These are phyloP conservation scores for Magnaporthales sp. DNA, from an alignment of 2,329 filamentous ascomycete genomes.

Conservation along the genomic window DNA sequence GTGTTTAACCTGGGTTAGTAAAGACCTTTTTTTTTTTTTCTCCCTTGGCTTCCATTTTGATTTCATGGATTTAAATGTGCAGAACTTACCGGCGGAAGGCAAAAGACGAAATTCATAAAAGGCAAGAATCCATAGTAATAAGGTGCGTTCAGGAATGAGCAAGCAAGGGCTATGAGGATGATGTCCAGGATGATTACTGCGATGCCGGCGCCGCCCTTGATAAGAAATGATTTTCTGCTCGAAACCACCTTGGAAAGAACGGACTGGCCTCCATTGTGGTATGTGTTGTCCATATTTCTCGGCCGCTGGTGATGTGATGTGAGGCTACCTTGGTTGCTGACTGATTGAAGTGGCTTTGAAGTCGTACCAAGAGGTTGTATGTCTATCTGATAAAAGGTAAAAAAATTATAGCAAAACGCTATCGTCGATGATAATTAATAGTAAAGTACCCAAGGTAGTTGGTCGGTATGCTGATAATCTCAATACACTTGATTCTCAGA, in stretches of 20 bases:
- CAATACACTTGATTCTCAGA: neutral
- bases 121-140: neutral
- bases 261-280: neutral
- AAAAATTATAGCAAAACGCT: neutral
- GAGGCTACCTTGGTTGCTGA: too few relatives aligned
- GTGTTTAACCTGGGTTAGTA: neutral
- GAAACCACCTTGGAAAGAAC: constrained; percentile 4
- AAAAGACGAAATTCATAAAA: neutral
- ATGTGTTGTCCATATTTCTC: neutral
- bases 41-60: too few relatives aligned
- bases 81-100: neutral
- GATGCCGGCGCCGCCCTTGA: constrained; percentile 22
- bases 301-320: neutral
- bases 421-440: neutral
- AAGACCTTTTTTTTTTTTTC: neutral
- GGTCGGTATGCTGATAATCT: too few relatives aligned
- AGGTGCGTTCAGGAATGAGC: too few relatives aligned
- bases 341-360: neutral
- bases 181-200: constrained; percentile 17
- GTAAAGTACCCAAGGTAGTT: neutral
- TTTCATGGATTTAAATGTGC: neutral
- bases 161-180: constrained; percentile 12
- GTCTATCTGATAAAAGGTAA: too few relatives aligned
- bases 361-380: too few relatives aligned
- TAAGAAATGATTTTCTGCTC: constrained; percentile 16